Evolutionary conservation across 2,329 filamentous ascomycete genomes (phyloP).

Genomic region (Xylaria sp.): DNA sequence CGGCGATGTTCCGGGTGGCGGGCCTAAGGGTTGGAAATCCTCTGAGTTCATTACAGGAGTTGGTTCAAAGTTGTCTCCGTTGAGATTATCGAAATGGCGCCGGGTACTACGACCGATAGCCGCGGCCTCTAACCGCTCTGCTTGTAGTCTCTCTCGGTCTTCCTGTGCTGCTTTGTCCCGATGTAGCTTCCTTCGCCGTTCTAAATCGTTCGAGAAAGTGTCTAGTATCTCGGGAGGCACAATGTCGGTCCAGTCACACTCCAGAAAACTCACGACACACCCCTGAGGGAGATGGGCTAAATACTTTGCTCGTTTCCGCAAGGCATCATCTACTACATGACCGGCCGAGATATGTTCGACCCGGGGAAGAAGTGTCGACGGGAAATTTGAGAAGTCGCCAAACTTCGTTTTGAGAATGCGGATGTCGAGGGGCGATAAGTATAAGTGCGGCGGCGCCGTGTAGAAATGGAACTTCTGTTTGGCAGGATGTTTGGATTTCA

Average conservation of each 20-base stretch:
- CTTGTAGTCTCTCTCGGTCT: slow-evolving; percentile 84
- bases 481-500: slow-evolving; percentile 48
- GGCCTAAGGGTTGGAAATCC: slow-evolving; percentile 73
- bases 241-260: slow-evolving; percentile 95
- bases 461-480: slow-evolving; percentile 83
- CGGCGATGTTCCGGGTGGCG: slow-evolving; percentile 63
- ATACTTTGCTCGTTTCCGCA: slow-evolving; percentile 88
- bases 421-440: slow-evolving; percentile 90
- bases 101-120: slow-evolving; percentile 68
- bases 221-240: slow-evolving; percentile 80
- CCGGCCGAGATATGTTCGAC: slow-evolving; percentile 91
- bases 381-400: slow-evolving; percentile 83
- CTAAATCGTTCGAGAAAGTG: slow-evolving; percentile 80
- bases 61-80: slow-evolving; percentile 55
- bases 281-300: slow-evolving; percentile 86
- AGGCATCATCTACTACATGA: slow-evolving; percentile 85
- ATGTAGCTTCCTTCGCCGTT: slow-evolving; percentile 79
- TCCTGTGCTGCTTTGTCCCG: slow-evolving; percentile 86
- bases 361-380: slow-evolving; percentile 84
- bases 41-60: slow-evolving; percentile 61
- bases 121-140: slow-evolving; percentile 81
- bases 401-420: slow-evolving; percentile 91
- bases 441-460: slow-evolving; percentile 86
- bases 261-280: slow-evolving; percentile 90
- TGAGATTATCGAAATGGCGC: slow-evolving; percentile 53